Conservation (phyloP, 2,329 filamentous ascomycete species). For the Fusarium sp. region DNA sequence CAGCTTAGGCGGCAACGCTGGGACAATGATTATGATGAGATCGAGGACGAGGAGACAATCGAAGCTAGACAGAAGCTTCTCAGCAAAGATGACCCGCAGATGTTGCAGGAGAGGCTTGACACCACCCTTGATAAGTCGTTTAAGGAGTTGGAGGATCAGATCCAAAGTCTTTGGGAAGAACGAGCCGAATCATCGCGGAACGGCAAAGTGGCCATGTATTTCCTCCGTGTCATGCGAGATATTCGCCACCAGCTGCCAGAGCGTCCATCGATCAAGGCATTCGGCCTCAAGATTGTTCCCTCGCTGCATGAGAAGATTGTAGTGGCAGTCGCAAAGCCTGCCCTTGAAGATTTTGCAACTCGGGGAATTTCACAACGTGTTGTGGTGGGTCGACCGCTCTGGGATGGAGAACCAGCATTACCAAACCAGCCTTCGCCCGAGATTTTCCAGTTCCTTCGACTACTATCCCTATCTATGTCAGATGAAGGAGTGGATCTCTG, state of each 20-base stretch:
- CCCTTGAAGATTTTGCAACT: slow-evolving; percentile 63
- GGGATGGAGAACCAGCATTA: slow-evolving; percentile 82
- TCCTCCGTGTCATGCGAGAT: slow-evolving; percentile 81
- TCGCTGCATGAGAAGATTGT: slow-evolving; percentile 74
- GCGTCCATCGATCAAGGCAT: slow-evolving; percentile 62
- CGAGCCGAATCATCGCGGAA: slow-evolving; percentile 62
- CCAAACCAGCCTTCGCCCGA: slow-evolving; percentile 83
- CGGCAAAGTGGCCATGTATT: slow-evolving; percentile 70
- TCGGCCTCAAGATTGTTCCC: slow-evolving; percentile 72
- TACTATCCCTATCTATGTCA: slow-evolving; percentile 76
- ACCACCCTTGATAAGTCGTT: slow-evolving; percentile 69
- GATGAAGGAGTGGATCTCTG: slow-evolving; percentile 82
- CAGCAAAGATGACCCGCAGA: slow-evolving; percentile 77
- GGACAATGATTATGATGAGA: slow-evolving; percentile 80
- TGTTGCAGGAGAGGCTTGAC: slow-evolving; percentile 71
- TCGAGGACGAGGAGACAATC: slow-evolving; percentile 79
- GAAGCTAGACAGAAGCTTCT: slow-evolving; percentile 75
- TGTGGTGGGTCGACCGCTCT: slow-evolving; percentile 75
- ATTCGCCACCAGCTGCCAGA: slow-evolving; percentile 75
- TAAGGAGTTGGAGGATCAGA: slow-evolving; percentile 67
- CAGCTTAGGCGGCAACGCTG: slow-evolving; percentile 76
- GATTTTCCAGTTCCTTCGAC: slow-evolving; percentile 78
- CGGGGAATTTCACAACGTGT: slow-evolving; percentile 58
- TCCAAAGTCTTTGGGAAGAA: slow-evolving; percentile 64
- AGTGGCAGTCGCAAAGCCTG: slow-evolving; percentile 61